Evolutionary conservation across 331 rosid species (phyloP).

Genomic region (Acacia concinna): DNA sequence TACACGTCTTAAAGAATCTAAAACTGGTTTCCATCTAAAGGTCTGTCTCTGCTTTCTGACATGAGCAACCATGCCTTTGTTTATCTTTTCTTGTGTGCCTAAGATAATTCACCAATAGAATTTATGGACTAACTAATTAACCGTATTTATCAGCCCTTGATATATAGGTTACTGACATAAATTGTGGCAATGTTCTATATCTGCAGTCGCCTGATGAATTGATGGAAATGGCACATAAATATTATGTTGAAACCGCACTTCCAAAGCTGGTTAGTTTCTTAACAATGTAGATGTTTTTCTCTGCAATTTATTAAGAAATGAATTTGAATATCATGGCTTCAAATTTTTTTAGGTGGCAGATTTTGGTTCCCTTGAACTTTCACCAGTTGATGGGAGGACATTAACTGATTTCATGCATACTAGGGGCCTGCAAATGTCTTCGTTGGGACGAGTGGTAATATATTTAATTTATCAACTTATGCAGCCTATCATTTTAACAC

Average conservation of each 20-base stretch:
- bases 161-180: conserved; percentile 25
- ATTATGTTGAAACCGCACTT: conserved; percentile 88
- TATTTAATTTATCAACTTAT: conserved; percentile 21
- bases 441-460: conserved; percentile 88
- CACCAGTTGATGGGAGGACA: conserved; percentile 99
- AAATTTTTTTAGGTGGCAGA: conserved; percentile 79
- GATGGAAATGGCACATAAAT: conserved; percentile 87
- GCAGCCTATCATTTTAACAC: neutral
- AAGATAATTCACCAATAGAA: neutral
- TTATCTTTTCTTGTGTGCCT: neutral
- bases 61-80: conserved; percentile 4
- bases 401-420: conserved; percentile 99
- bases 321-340: conserved; percentile 34
- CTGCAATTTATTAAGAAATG: conserved; percentile 27
- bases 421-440: conserved; percentile 89
- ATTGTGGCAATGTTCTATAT: conserved; percentile 22
- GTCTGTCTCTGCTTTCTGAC: conserved; percentile 40
- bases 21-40: conserved; percentile 88
- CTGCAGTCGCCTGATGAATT: conserved; percentile 90
- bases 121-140: conserved; percentile 2
- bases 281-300: conserved; percentile 18
- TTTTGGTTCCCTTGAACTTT: conserved; percentile 98
- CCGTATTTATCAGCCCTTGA: conserved; percentile 1
- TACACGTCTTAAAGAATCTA: conserved; percentile 88
- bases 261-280: conserved; percentile 87